phyloP scores from a whole-genome alignment of 2,329 filamentous ascomycete genomes.

The Hortaea werneckii region DNA sequence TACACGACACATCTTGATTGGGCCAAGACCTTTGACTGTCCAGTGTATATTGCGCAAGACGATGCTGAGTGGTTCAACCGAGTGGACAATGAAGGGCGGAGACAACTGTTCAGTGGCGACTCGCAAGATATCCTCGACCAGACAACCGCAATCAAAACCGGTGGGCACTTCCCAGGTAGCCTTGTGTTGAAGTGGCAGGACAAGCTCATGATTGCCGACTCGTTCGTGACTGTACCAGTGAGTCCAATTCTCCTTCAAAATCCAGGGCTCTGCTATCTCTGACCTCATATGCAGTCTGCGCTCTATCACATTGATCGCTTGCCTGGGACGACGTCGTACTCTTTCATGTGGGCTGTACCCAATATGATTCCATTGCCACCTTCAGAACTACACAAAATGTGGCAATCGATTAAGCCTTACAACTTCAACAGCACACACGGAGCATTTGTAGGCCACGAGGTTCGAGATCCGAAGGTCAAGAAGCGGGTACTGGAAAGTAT shows the following conservation, averaged over 20 bases:
- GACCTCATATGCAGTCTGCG: constrained; percentile 22
- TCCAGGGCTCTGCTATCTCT: too few relatives aligned
- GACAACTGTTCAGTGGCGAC: constrained; percentile 35
- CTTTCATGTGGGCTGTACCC: constrained; percentile 69
- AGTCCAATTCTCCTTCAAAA: too few relatives aligned
- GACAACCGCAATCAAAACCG: constrained; percentile 56
- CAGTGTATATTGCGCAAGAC: constrained; percentile 56
- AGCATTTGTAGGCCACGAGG: constrained; percentile 54
- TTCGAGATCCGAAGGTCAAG: constrained; percentile 49
- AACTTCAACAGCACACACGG: constrained; percentile 59
- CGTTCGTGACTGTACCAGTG: constrained; percentile 59
- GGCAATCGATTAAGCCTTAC: constrained; percentile 52
- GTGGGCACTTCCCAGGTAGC: constrained; percentile 72
- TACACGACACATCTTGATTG: constrained; percentile 69
- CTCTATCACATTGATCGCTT: constrained; percentile 31
- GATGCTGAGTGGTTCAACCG: constrained; percentile 56
- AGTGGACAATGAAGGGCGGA: constrained; percentile 30
- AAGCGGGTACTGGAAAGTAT: constrained; percentile 61
- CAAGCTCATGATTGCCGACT: constrained; percentile 66
- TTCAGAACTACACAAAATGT: constrained; percentile 56
- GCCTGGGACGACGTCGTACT: constrained; percentile 42
- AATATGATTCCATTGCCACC: constrained; percentile 63
- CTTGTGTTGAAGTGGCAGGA: constrained; percentile 53
- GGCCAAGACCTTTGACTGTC: constrained; percentile 58
- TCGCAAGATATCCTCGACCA: constrained; percentile 33